These are phyloP conservation scores for Taphrina deformans DNA, from an alignment of 1,139 yeast species.

Conservation along the genomic window DNA sequence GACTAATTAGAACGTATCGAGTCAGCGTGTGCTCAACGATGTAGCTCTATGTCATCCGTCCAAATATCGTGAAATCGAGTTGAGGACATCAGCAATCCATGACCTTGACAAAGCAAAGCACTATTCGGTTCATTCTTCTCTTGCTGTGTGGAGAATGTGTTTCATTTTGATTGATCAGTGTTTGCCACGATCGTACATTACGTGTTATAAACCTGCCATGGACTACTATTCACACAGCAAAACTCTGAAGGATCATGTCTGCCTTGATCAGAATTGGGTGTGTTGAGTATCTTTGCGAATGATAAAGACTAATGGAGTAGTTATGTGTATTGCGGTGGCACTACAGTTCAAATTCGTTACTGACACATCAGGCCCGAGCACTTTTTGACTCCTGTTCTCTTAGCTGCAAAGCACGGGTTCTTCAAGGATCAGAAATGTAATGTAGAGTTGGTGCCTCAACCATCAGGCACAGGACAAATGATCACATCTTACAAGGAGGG, in stretches of 20 bases:
- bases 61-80: too few species aligned
- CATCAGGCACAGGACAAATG: slow-evolving; percentile 86
- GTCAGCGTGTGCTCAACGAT: too few species aligned
- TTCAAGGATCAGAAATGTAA: slow-evolving; percentile 52
- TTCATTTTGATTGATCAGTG: background rate
- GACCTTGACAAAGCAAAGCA: too few species aligned
- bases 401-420: slow-evolving; percentile 64
- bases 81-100: too few species aligned
- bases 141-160: background rate
- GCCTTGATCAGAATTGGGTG: slow-evolving; percentile 15
- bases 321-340: slow-evolving; percentile 7
- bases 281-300: background rate
- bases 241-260: background rate
- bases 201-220: background rate
- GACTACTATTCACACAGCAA: too few species aligned
- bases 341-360: too few species aligned
- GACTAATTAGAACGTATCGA: too few species aligned
- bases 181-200: background rate
- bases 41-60: too few species aligned
- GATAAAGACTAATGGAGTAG: background rate
- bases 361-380: slow-evolving; percentile 72
- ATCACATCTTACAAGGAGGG: slow-evolving; percentile 67
- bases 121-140: background rate
- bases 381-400: slow-evolving; percentile 79
- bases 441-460: slow-evolving; percentile 68